A percentile compares a stretch with the other conserved stretches of the same genome.
phyloP scores from a whole-genome alignment of 2,329 filamentous ascomycete species.

The Fusarium sp. region DNA sequence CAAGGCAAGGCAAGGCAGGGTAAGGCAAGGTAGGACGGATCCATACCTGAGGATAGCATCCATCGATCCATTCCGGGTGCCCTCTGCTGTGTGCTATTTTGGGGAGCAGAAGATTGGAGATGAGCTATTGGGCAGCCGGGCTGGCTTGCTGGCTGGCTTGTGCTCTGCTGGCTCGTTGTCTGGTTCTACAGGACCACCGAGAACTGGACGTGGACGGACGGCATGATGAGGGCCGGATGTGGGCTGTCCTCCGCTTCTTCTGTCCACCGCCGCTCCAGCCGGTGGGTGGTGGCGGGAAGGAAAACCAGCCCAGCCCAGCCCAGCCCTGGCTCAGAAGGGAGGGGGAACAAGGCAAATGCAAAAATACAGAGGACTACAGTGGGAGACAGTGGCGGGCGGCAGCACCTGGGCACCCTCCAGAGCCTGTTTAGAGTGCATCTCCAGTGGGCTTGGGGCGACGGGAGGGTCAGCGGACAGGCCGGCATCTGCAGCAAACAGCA shows the following conservation, averaged over 20 bases:
- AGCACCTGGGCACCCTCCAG: slow-evolving; percentile 12
- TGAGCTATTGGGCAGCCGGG: slow-evolving; percentile 26
- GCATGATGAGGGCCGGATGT: slow-evolving; percentile 28
- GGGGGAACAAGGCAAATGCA: neutral
- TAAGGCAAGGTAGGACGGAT: slow-evolving; percentile 17
- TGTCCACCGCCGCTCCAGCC: slow-evolving; percentile 12
- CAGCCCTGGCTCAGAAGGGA: neutral
- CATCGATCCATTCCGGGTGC: slow-evolving; percentile 37
- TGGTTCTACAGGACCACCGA: slow-evolving; percentile 33
- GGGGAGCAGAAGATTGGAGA: slow-evolving; percentile 25
- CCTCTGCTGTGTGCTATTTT: slow-evolving; percentile 35
- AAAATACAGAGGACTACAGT: slow-evolving; percentile 23
- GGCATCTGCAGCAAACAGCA: slow-evolving; percentile 25
- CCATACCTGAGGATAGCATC: slow-evolving; percentile 38
- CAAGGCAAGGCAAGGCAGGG: slow-evolving; percentile 7
- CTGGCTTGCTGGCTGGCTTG: slow-evolving; percentile 28
- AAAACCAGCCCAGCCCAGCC: slow-evolving; percentile 19
- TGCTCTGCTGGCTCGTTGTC: slow-evolving; percentile 22
- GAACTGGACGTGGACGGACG: slow-evolving; percentile 20
- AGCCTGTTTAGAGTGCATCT: slow-evolving; percentile 14
- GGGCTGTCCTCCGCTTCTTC: slow-evolving; percentile 11
- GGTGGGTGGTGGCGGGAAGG: slow-evolving; percentile 33
- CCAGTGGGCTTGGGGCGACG: slow-evolving; percentile 10
- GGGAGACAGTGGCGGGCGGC: slow-evolving; percentile 10
- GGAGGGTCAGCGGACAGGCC: slow-evolving; percentile 7